These are phyloP conservation scores for Cokeromyces recurvatus DNA, from an alignment of 371 early-diverging fungal species.

Conservation along the genomic window DNA sequence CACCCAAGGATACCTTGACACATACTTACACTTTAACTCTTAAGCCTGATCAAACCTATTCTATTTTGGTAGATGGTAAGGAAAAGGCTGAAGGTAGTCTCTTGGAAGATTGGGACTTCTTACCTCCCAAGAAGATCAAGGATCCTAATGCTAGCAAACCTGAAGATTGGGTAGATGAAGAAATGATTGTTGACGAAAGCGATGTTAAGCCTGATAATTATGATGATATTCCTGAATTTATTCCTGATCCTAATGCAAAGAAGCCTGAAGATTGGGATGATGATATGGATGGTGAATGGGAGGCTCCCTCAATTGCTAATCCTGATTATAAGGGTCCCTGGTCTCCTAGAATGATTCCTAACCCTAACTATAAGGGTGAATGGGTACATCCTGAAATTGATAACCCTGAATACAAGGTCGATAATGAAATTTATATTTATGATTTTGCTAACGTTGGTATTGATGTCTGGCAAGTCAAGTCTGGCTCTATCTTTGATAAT, in stretches of 20 bases:
- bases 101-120: conserved; percentile 82
- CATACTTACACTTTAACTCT: conserved; percentile 90
- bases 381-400: conserved; percentile 89
- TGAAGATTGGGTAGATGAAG: conserved; percentile 90
- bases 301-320: conserved; percentile 81
- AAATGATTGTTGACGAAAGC: conserved; percentile 80
- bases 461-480: conserved; percentile 97
- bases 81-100: conserved; percentile 66
- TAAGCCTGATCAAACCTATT: conserved; percentile 85
- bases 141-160: conserved; percentile 92
- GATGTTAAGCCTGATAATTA: conserved; percentile 88
- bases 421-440: conserved; percentile 73
- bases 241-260: conserved; percentile 80
- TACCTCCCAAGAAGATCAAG: conserved; percentile 89
- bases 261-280: conserved; percentile 96
- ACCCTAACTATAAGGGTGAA: conserved; percentile 93
- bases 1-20: conserved; percentile 72
- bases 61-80: conserved; percentile 79
- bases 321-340: conserved; percentile 87
- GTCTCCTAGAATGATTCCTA: conserved; percentile 78
- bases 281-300: conserved; percentile 88
- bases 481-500: conserved; percentile 90
- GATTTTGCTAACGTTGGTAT: conserved; percentile 85
- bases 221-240: conserved; percentile 74
- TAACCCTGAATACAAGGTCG: conserved; percentile 92